Evolutionary conservation across 208 protist genomes (phyloP).

Genomic region (Leishmania mexicana): DNA sequence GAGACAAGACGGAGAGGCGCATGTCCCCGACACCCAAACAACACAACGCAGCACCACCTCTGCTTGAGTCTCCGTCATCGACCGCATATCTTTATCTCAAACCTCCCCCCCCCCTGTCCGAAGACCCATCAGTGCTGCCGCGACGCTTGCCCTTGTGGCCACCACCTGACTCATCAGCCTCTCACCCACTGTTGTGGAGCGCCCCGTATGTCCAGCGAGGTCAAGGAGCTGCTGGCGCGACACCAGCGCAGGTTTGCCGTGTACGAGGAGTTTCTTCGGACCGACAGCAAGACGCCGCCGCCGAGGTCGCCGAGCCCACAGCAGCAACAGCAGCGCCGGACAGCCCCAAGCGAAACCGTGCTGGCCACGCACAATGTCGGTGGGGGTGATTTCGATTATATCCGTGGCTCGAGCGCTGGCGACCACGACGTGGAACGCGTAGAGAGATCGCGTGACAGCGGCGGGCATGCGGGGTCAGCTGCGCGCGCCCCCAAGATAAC

Average conservation of each 20-base stretch:
- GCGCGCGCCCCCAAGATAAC: neutral
- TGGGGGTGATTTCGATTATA: neutral
- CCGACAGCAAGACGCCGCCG: neutral
- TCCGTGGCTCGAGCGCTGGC: neutral
- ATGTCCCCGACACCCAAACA: neutral
- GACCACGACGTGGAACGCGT: neutral
- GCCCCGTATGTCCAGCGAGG: slow-evolving; percentile 4
- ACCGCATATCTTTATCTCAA: neutral
- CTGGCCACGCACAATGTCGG: neutral
- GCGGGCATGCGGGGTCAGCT: neutral
- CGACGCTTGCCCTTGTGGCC: neutral
- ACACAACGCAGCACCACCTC: neutral
- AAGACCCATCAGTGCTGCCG: neutral
- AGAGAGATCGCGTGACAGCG: neutral
- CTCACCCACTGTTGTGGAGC: neutral
- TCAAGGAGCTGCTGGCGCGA: slow-evolving; percentile 17
- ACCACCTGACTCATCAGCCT: neutral
- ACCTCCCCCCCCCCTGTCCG: neutral
- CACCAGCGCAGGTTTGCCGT: slow-evolving; percentile 17
- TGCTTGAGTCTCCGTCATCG: neutral
- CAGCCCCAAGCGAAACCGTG: slow-evolving; percentile 8
- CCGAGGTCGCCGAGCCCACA: neutral
- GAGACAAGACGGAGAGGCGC: neutral
- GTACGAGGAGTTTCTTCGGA: slow-evolving; percentile 16
- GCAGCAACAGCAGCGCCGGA: slow-evolving; percentile 2